These are phyloP conservation scores for Lignosus rhinocerotis DNA, from an alignment of 1,284 basidiomycete species.

Conservation along the genomic window DNA sequence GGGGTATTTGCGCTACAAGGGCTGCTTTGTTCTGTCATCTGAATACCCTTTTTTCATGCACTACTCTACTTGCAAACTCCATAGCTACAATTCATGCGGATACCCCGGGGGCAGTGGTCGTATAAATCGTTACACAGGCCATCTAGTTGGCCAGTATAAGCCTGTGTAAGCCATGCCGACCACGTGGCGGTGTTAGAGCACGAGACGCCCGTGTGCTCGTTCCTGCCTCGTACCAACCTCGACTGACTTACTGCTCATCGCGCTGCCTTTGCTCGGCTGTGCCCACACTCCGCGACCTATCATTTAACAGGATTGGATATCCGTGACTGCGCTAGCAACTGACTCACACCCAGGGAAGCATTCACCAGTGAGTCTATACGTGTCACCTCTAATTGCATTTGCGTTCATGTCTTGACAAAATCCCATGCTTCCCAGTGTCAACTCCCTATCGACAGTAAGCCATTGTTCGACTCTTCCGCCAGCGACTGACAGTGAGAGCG, in stretches of 20 bases:
- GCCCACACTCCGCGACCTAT: constrained; percentile 3
- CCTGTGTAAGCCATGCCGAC: constrained; percentile 9
- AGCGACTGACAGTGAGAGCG: constrained; percentile 10
- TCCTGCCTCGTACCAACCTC: constrained; percentile 18
- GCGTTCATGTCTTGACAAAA: constrained; percentile 17
- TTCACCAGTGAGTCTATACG: constrained; percentile 22
- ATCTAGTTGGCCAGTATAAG: not conserved
- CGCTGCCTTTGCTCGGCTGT: constrained; percentile 16
- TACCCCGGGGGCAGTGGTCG: not conserved
- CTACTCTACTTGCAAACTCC: not conserved
- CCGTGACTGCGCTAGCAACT: constrained; percentile 3
- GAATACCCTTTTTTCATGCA: not conserved
- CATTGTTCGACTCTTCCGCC: constrained; percentile 24
- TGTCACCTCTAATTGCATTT: constrained; percentile 7
- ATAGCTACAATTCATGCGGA: not conserved
- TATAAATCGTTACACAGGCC: too few species aligned
- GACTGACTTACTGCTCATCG: constrained; percentile 19
- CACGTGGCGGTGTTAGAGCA: constrained; percentile 23
- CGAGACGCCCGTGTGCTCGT: constrained; percentile 17
- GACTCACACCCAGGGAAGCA: constrained; percentile 17
- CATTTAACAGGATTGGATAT: constrained; percentile 1
- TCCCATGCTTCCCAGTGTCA: constrained; percentile 50
- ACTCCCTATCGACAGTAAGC: constrained; percentile 63
- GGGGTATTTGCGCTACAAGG: constrained; percentile 12
- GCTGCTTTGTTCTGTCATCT: not conserved